Conservation (phyloP, 2,329 filamentous ascomycete genomes). For the Paracoccidioides brasiliensis region DNA sequence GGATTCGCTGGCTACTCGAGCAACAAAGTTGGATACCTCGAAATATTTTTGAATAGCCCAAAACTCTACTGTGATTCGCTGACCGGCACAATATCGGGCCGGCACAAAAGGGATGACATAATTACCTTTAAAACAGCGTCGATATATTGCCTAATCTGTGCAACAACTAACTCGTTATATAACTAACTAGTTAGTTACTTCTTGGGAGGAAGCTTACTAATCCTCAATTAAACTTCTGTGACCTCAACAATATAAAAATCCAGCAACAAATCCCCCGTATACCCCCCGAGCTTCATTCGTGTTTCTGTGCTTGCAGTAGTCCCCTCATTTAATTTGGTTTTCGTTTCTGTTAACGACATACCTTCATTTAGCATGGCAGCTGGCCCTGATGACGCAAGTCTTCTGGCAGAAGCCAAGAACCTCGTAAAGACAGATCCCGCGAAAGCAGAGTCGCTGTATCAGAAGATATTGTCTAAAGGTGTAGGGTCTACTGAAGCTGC, state of each 20-base stretch:
- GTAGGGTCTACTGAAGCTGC: conserved; percentile 76
- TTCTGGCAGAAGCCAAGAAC: conserved; percentile 82
- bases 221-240: not conserved
- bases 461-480: conserved; percentile 74
- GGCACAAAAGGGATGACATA: not conserved
- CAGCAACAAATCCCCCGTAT: not conserved
- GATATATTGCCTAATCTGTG: not conserved
- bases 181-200: not conserved
- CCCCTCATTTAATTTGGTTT: not conserved
- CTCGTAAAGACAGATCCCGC: conserved; percentile 64
- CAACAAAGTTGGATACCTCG: not conserved
- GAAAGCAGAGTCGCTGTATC: conserved; percentile 79
- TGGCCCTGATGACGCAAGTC: conserved; percentile 41
- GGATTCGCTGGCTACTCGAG: conserved; percentile 4
- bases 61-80: conserved; percentile 6
- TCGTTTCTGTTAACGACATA: not conserved
- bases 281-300: not conserved
- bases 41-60: not conserved
- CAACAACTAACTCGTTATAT: no score
- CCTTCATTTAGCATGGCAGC: conserved; percentile 32
- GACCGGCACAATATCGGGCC: not conserved
- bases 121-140: not conserved
- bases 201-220: not conserved
- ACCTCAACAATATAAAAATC: not conserved
- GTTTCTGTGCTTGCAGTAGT: not conserved